A percentile compares a stretch with the other conserved stretches of the same genome.
phyloP scores from a whole-genome alignment of 495 filamentous ascomycete genomes.

The Glarea lozoyensis region DNA sequence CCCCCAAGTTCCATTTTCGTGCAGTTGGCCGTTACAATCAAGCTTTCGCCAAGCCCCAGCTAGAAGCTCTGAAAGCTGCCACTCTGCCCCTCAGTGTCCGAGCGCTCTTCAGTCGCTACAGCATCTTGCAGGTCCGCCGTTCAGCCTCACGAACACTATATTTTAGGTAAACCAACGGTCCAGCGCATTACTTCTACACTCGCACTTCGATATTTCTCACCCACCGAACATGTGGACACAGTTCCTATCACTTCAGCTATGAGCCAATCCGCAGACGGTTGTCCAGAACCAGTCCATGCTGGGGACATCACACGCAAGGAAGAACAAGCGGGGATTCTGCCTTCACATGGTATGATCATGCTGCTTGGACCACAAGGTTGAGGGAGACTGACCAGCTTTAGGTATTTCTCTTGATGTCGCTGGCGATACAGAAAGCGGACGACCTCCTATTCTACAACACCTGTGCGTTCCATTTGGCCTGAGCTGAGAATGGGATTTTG shows the following conservation, averaged over 20 bases:
- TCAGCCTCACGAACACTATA: not conserved
- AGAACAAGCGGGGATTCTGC: constrained; percentile 23
- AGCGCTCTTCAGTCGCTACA: too few species aligned
- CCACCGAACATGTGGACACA: constrained; percentile 9
- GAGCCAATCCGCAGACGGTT: constrained; percentile 6
- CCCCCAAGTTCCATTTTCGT: too few species aligned
- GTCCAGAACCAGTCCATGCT: constrained; percentile 6
- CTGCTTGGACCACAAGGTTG: not conserved
- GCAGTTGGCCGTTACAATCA: too few species aligned
- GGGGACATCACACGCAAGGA: constrained; percentile 21
- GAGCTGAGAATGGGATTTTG: too few species aligned
- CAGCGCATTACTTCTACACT: not conserved
- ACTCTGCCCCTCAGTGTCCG: too few species aligned
- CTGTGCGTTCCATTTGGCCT: constrained; percentile 26
- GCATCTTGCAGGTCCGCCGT: too few species aligned
- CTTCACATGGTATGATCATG: constrained; percentile 23
- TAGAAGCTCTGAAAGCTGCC: too few species aligned
- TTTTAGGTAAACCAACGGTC: not conserved
- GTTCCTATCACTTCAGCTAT: constrained; percentile 3
- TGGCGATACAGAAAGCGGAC: constrained; percentile 9
- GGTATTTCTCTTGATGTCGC: constrained; percentile 28
- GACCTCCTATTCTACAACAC: constrained; percentile 30
- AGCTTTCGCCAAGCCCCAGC: constrained; percentile 1
- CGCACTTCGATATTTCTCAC: not conserved
- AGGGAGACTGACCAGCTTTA: not conserved